Evolutionary conservation across 208 protist species (phyloP), one percentile per base, ranked within the genome.

Genomic region (Acanthamoeba triangularis): DNA sequence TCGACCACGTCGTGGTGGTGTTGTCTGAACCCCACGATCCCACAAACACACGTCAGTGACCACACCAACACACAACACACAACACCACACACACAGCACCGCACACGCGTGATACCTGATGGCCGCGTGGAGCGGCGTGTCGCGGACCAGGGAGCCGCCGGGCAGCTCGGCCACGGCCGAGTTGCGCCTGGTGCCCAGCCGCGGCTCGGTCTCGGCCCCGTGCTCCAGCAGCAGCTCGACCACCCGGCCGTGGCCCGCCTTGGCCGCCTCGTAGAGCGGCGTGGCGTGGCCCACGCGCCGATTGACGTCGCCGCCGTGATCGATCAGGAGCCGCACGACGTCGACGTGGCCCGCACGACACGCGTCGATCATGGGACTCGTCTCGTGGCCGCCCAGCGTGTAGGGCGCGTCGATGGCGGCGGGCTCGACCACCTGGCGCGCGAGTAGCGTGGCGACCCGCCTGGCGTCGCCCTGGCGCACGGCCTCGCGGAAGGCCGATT

Each of bases 251-350:
- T 88, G 80, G 30, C 80, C 80, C 23, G 30, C 8, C 80, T 88
- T 56, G 47, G 80, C 80, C 49, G 80, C 80, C 18, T 44, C 80
- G 80, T 88, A 88, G 49, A 88, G 80, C n/a, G 80, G 80, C 28
- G 80, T 88, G 49, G 33, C 49, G 3, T 28, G 28, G 49, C 80
- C 80, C 47, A 88, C 80, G 5, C 80, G 80, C 6, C 47, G 23
- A 30, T 88, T 88, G n/a, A 88, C 80, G 80, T 13, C n/a, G 5
- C 30, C 80, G 41, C 80, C 80, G 35, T 88, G 49, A 14, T 88
- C 80, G 49, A 88, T 16, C 7, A 88, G 80, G 5, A 65, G 52
- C 13, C 49, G 41, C 5, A 28, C 80, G 4, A 88, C 52, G 0
- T 88, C 49, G 49, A 88, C 23, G 35, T 88, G 80, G 35, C 80